These are phyloP conservation scores for Trichomonas vaginalis DNA, from an alignment of 208 protist species.

Conservation along the genomic window DNA sequence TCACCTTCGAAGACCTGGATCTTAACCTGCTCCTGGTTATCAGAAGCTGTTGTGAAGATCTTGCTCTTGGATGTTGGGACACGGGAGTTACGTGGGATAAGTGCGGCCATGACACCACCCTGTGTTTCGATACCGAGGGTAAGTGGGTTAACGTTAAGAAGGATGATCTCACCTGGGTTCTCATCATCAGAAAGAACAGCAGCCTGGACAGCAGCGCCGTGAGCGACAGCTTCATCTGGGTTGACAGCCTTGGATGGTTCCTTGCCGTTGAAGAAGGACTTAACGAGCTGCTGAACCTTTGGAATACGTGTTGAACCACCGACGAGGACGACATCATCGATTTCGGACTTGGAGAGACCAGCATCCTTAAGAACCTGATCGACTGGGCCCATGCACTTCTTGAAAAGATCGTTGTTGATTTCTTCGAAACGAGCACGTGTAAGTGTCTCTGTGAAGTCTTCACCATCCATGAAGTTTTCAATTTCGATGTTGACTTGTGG, in stretches of 20 bases:
- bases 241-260: constrained; percentile 80
- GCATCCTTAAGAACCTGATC: constrained; percentile 72
- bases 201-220: constrained; percentile 88
- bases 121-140: constrained; percentile 45
- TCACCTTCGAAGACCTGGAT: constrained; percentile 99
- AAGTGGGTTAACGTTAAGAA: constrained; percentile 43
- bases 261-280: constrained; percentile 68
- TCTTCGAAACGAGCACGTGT: constrained; percentile 88
- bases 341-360: constrained; percentile 70
- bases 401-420: constrained; percentile 51
- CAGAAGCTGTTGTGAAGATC: constrained; percentile 75
- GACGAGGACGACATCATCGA: constrained; percentile 86
- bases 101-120: constrained; percentile 66
- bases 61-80: constrained; percentile 53
- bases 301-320: constrained; percentile 84
- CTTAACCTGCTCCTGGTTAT: constrained; percentile 90
- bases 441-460: constrained; percentile 77
- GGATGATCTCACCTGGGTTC: constrained; percentile 42
- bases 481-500: constrained; percentile 67
- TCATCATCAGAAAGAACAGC: constrained; percentile 73
- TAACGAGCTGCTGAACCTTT: constrained; percentile 52
- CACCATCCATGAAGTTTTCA: constrained; percentile 80
- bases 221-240: constrained; percentile 91
- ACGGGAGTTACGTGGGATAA: constrained; percentile 59
- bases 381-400: constrained; percentile 72